Base-by-base conservation (phyloP, 2,329 filamentous ascomycete species). In the Aspergillus latus region DNA sequence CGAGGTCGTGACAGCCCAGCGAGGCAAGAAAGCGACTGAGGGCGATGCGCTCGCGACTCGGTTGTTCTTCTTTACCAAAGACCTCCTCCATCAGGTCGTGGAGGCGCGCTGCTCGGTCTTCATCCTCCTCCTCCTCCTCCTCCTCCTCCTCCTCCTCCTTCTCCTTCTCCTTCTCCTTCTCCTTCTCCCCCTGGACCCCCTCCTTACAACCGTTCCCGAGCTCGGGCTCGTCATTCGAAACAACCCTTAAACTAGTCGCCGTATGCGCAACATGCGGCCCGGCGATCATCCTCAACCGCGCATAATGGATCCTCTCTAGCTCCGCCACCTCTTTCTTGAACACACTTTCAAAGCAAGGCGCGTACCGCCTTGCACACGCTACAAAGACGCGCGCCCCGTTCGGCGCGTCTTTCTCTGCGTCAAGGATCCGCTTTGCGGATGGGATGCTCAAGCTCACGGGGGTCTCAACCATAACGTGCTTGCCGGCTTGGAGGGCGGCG, bases 311-410 rank as follows among this genome's bases (percentile, higher is more conserved):
- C 47, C 78, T 74, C 0, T 75, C 76, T 32, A 86, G 76, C 0
- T 67, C 69, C 0, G 72, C 78, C 0, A 87, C 72, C 59, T 87
- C 84, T 6, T 72, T 67, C 57, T 78, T 73, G 40, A 86, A 76
- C 0, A 81, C 78, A 26, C 82, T 75, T 0, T 75, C 68, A 59
- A 86, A 86, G 0, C 78, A 76, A 0, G 80, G 70, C 0, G 85
- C 84, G 62, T 86, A 85, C n/a, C 84, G 76, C 16, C 85, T 74
- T 76, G 84, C 85, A 54, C 82, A 84, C 1, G 83, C 84, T 0
- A 88, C 82, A 63, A 87, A 83, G 1, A 85, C 76, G 30, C 68
- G 74, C 4, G 71, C 72, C 0, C 75, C 78, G 2, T 70, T 66
- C 30, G 58, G 55, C 0, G 76, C 75, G 1, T 57, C 62, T 15